Base-by-base conservation (phyloP, 2,329 filamentous ascomycete species). In the Penicillium sp. region DNA sequence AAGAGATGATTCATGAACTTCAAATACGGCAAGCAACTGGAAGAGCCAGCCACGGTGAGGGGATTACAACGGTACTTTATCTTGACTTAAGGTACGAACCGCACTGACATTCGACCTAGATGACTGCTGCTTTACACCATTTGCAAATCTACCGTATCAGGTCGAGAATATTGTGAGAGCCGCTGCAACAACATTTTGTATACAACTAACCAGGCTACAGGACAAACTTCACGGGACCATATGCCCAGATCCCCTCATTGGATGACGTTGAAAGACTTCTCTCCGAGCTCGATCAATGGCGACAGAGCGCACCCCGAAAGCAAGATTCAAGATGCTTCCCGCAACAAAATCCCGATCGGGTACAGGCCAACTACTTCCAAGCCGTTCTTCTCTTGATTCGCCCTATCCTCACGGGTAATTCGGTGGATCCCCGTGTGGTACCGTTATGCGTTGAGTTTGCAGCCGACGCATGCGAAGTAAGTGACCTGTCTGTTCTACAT, bases 61-160 rank as follows among this genome's bases (percentile, higher is more conserved):
- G 14, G 8, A 33, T 33, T 7, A 33, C 30, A 33, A 33, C 30
- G 30, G 30, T 33, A 33, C n/a, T 4, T 33, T 4, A 14, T 13
- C 30, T 33, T 33, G 30, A 33, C 14, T 7, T 7, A n/a, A 33
- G 2, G 4, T 16, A 33, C 30, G 30, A n/a, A n/a, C 14, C 30
- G 2, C 30, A 7, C 14, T 33, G 8, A 33, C 14, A 4, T 48
- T 22, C 14, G 13, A 8, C 14, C 39, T 56, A 44, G 58, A 57
- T 61, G 51, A 58, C 55, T 25, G 56, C 55, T 20, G 58, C 58
- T 11, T 41, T 61, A 27, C 53, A 61, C 40, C 58, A 61, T 51
- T 46, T 58, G 14, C 44, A 48, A 43, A 38, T 58, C 36, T 61
- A 61, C 35, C 53, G 53, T 14, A 54, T 61, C 31, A 56, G 51